phyloP scores from a whole-genome alignment of 441 rosid genomes.

The Mallotus japonicus region DNA sequence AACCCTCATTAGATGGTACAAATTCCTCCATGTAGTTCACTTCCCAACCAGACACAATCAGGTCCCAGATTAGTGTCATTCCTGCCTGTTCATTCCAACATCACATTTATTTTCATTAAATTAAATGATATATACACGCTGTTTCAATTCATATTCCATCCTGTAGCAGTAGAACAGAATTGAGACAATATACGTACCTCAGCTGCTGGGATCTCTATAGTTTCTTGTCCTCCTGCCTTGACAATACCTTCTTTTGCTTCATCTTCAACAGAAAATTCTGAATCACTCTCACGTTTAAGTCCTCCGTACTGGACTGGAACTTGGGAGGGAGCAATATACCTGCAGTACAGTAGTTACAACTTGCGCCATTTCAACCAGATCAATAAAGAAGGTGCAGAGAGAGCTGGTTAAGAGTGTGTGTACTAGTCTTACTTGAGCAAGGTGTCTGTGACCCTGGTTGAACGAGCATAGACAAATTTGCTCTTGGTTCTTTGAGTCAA shows the following conservation, averaged over 20 bases:
- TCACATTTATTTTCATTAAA: neutral
- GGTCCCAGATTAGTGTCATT: conserved; percentile 42
- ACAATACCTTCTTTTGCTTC: conserved; percentile 35
- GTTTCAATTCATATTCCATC: too few species aligned
- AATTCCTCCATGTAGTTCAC: conserved; percentile 61
- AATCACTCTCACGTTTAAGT: conserved; percentile 44
- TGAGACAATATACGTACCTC: conserved; percentile 27
- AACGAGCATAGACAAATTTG: conserved; percentile 42
- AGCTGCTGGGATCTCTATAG: conserved; percentile 37
- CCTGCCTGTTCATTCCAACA: conserved; percentile 32
- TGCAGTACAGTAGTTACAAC: conserved; percentile 12
- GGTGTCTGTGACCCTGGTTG: conserved; percentile 42
- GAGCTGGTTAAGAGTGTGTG: neutral
- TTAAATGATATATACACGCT: too few species aligned
- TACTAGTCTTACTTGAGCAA: conserved; percentile 46
- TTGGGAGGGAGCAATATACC: conserved; percentile 50
- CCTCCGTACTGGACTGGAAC: conserved; percentile 55
- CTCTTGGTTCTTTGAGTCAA: conserved; percentile 46
- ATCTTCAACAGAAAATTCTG: conserved; percentile 42
- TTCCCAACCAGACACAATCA: conserved; percentile 55
- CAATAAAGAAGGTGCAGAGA: neutral
- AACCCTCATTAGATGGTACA: conserved; percentile 42
- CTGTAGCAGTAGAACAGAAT: neutral
- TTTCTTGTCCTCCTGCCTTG: conserved; percentile 41
- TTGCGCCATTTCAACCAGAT: neutral